Evolutionary conservation across 768 basidiomycete genomes (phyloP), one percentile per base, ranked within the genome.

Genomic region (Termitomyces sp.): DNA sequence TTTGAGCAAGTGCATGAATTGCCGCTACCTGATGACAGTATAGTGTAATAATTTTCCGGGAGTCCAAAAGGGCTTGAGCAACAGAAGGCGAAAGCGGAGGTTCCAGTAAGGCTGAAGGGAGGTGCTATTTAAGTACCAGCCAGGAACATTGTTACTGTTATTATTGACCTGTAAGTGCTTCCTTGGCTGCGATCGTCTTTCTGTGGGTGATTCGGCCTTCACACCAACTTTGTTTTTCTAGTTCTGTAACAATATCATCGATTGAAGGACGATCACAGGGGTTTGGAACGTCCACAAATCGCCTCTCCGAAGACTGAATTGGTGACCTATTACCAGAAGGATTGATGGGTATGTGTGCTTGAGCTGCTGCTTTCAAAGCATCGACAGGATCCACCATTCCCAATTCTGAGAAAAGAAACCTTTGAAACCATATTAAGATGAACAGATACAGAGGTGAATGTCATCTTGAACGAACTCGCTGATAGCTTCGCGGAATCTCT

Each of bases 11-110:
- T 0, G 83, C 78, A 60, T 82, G 78, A 59, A 95, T 86, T 2
- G 93, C 89, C 26, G 75, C 73, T 11, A 82, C 82, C 71, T 95
- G 93, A 55, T 82, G 80, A 11, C 70, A 84, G 54, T 93, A 96
- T 17, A 94, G 66, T 1, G 78, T 71, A 3, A 68, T 68, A 41
- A 94, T 91, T 37, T 80, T 81, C 57, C 86, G 77, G 0, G 86
- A 77, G 19, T 75, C 70, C 46, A 69, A 64, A 19, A 94, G 68
- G 0, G 89, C 88, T 48, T 78, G 68, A 23, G 62, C 58, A 47
- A 94, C 80, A 1, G 73, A 67, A 3, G 73, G 65, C 0, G 91
- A 89, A 11, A 94, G 71, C 1, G 83, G 78, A 3, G 76, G 73
- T 37, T 84, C 74, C 17, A 90, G 71, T 15, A 45, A 55, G 31